Conservation (phyloP, 306 rosid species). For the Cicer bijugum region DNA sequence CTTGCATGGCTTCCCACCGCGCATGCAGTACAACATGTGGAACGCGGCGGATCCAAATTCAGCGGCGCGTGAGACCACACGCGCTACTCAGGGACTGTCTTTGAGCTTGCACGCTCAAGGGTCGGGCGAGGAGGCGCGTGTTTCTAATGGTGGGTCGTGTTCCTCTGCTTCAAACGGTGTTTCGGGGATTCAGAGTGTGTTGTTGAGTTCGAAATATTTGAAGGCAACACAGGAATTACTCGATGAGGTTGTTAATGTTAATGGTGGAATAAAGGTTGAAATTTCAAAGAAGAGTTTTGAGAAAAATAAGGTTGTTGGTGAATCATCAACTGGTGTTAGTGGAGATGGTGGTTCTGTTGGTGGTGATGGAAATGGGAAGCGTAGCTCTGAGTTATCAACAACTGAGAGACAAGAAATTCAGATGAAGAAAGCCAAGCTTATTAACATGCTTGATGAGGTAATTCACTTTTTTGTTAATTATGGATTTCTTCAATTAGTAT, state of each 20-base stretch:
- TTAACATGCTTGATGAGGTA: conserved; percentile 97
- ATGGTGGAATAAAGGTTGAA: conserved; percentile 61
- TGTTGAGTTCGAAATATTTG: conserved; percentile 83
- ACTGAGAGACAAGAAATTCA: conserved; percentile 94
- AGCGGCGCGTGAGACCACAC: conserved; percentile 77
- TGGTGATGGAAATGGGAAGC: conserved; percentile 61
- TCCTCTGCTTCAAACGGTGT: conserved; percentile 74
- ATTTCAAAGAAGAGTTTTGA: conserved; percentile 50
- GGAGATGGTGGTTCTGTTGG: conserved; percentile 61
- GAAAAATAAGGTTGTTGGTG: conserved; percentile 58
- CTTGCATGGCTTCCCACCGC: conserved; percentile 81
- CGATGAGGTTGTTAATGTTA: conserved; percentile 83
- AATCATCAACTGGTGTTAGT: conserved; percentile 54
- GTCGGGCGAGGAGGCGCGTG: conserved; percentile 61
- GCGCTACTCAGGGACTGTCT: conserved; percentile 73
- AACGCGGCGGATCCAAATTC: conserved; percentile 57
- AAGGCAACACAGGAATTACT: conserved; percentile 89
- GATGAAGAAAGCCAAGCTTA: conserved; percentile 93
- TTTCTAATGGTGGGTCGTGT: conserved; percentile 64
- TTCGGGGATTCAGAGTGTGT: conserved; percentile 77
- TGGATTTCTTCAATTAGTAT: not conserved
- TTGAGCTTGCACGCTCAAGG: conserved; percentile 58
- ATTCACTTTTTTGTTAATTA: not conserved
- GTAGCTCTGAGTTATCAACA: conserved; percentile 64
- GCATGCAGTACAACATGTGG: conserved; percentile 78